Evolutionary conservation across 2,329 filamentous ascomycete genomes (phyloP).

Genomic region (Pseudogymnoascus sp.): DNA sequence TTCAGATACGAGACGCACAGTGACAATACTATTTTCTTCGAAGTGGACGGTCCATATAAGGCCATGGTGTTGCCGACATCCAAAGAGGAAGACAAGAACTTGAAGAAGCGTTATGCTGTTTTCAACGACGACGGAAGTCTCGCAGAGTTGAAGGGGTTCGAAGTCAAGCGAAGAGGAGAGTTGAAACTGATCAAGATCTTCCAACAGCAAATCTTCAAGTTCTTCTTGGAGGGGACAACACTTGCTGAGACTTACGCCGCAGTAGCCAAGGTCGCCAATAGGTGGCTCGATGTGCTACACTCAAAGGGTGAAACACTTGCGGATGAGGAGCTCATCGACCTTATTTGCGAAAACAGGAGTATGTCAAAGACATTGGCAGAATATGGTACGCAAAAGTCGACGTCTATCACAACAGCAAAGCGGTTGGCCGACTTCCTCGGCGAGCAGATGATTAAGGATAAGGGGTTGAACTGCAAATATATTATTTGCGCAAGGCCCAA

Average conservation of each 20-base stretch:
- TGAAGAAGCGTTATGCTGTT: slow-evolving; percentile 98
- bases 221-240: slow-evolving; percentile 87
- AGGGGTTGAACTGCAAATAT: slow-evolving; percentile 98
- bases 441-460: slow-evolving; percentile 99
- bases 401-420: slow-evolving; percentile 96
- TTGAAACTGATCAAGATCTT: slow-evolving; percentile 99
- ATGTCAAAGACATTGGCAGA: slow-evolving; percentile 97
- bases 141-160: slow-evolving; percentile 93
- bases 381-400: slow-evolving; percentile 92
- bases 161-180: slow-evolving; percentile 94
- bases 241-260: slow-evolving; percentile 81
- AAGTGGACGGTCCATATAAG: slow-evolving; percentile 94
- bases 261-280: slow-evolving; percentile 90
- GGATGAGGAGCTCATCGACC: slow-evolving; percentile 93
- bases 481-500: slow-evolving; percentile 87
- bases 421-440: slow-evolving; percentile 92
- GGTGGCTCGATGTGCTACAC: slow-evolving; percentile 92
- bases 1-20: slow-evolving; percentile 95
- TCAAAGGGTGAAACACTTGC: slow-evolving; percentile 81
- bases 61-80: slow-evolving; percentile 97
- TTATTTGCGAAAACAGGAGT: slow-evolving; percentile 99
- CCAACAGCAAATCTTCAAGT: slow-evolving; percentile 98
- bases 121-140: slow-evolving; percentile 97
- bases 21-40: slow-evolving; percentile 99
- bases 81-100: slow-evolving; percentile 97